phyloP scores from a whole-genome alignment of 192 early-diverging fungal genomes.

The Mortierella hygrophila region DNA sequence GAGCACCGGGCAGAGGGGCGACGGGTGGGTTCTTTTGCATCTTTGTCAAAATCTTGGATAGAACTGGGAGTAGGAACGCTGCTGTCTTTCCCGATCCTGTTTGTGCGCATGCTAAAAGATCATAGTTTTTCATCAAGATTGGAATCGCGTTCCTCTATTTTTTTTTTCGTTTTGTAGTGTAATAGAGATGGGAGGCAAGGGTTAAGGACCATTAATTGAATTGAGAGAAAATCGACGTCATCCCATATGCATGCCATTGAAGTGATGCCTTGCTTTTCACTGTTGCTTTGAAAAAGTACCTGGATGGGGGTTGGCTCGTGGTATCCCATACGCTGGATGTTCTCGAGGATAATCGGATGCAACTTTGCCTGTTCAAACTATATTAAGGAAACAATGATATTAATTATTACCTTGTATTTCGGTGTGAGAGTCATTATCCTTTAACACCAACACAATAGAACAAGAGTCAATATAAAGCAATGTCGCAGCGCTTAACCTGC shows the following conservation, averaged over 20 bases:
- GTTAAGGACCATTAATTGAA: neutral
- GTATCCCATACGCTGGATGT: slow-evolving; percentile 76
- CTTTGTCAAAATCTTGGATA: slow-evolving; percentile 72
- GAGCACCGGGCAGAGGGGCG: slow-evolving; percentile 43
- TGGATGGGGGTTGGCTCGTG: slow-evolving; percentile 82
- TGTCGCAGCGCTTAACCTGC: neutral
- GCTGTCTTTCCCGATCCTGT: slow-evolving; percentile 85
- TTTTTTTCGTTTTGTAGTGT: neutral
- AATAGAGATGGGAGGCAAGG: neutral
- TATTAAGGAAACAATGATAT: neutral
- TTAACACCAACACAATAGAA: neutral
- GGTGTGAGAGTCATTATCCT: neutral
- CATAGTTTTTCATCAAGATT: slow-evolving; percentile 71
- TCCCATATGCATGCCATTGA: neutral
- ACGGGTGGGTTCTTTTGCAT: slow-evolving; percentile 36
- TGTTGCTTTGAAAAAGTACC: slow-evolving; percentile 27
- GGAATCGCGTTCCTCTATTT: slow-evolving; percentile 71
- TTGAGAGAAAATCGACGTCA: neutral
- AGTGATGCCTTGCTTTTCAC: neutral
- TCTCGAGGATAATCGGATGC: slow-evolving; percentile 75
- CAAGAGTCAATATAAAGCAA: neutral
- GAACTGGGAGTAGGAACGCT: slow-evolving; percentile 86
- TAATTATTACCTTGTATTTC: neutral
- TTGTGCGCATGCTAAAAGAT: slow-evolving; percentile 90
- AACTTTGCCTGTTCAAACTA: slow-evolving; percentile 76